phyloP scores from a whole-genome alignment of 1,284 basidiomycete species.

The Ustilago hordei region DNA sequence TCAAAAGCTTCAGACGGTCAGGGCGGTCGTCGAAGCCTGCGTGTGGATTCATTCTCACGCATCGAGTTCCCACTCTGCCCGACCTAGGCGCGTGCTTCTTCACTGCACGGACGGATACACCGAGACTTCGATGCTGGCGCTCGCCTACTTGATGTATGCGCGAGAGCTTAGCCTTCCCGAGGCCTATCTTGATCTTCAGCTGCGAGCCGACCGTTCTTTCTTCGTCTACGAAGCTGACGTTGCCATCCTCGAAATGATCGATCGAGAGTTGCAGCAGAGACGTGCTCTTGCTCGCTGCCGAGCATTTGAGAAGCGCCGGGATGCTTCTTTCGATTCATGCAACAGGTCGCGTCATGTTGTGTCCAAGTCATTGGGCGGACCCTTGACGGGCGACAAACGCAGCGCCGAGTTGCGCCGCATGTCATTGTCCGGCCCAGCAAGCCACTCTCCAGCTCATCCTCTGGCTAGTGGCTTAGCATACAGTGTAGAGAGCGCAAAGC shows the following conservation, averaged over 20 bases:
- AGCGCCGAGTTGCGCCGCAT: conserved; percentile 17
- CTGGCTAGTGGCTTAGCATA: conserved; percentile 2
- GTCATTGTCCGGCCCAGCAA: conserved; percentile 22
- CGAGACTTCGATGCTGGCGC: conserved; percentile 87
- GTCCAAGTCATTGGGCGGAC: conserved; percentile 37
- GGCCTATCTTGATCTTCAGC: conserved; percentile 82
- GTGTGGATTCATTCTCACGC: conserved; percentile 1
- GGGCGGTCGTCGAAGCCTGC: conserved; percentile 21
- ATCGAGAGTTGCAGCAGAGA: conserved; percentile 72
- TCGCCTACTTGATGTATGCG: conserved; percentile 88
- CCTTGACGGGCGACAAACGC: conserved; percentile 10
- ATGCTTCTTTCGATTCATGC: conserved; percentile 12
- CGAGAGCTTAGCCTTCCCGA: conserved; percentile 79
- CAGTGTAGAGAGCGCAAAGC: conserved; percentile 10
- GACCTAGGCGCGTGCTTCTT: conserved; percentile 57
- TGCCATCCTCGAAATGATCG: conserved; percentile 80
- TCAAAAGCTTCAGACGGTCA: conserved; percentile 46
- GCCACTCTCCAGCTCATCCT: not conserved
- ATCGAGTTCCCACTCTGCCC: conserved; percentile 4
- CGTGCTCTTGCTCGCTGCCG: conserved; percentile 17
- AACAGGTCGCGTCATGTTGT: conserved; percentile 16
- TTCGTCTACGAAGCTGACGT: conserved; percentile 90
- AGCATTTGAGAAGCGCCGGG: conserved; percentile 12
- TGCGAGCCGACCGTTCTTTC: conserved; percentile 77
- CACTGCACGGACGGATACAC: conserved; percentile 74